Evolutionary conservation across 352 stramenopile species (phyloP).

Genomic region (Pythium rhizo-oryzae): DNA sequence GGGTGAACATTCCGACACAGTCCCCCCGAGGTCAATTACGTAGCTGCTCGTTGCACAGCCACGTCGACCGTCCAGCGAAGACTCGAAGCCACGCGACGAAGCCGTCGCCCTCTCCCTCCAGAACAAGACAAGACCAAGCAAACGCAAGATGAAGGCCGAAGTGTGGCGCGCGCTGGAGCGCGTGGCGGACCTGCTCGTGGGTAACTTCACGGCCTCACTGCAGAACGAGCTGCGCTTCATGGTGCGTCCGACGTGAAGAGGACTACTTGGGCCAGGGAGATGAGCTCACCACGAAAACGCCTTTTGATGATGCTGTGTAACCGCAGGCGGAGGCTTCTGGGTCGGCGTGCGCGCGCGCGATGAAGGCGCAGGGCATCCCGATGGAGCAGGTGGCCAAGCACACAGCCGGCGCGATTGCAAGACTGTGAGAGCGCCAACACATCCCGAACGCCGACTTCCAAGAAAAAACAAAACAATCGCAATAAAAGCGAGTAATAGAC

Average conservation of each 20-base stretch:
- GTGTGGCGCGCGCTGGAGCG: conserved; percentile 58
- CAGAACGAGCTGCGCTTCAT: conserved; percentile 89
- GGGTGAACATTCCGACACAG: background rate
- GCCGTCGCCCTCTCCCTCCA: too few relatives aligned
- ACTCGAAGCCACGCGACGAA: too few relatives aligned
- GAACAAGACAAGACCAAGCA: background rate
- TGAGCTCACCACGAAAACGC: background rate
- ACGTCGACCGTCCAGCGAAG: too few relatives aligned
- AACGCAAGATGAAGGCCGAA: conserved; percentile 58
- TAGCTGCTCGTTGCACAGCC: too few relatives aligned
- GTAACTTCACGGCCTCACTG: conserved; percentile 82
- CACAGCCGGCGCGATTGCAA: conserved; percentile 65
- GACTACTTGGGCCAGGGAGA: background rate
- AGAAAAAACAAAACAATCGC: too few relatives aligned
- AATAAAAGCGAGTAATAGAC: conserved; percentile 1
- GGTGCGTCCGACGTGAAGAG: conserved; percentile 34
- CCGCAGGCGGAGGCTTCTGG: conserved; percentile 65
- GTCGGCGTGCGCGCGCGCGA: conserved; percentile 55
- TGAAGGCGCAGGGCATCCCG: conserved; percentile 70
- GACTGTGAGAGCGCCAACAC: conserved; percentile 37
- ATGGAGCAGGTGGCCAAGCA: conserved; percentile 77
- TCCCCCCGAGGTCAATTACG: too few relatives aligned
- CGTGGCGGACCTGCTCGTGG: conserved; percentile 75
- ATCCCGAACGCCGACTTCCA: too few relatives aligned
- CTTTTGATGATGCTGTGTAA: background rate